Conservation (phyloP, 2,329 filamentous ascomycete species). For the Dactylellina sp. region DNA sequence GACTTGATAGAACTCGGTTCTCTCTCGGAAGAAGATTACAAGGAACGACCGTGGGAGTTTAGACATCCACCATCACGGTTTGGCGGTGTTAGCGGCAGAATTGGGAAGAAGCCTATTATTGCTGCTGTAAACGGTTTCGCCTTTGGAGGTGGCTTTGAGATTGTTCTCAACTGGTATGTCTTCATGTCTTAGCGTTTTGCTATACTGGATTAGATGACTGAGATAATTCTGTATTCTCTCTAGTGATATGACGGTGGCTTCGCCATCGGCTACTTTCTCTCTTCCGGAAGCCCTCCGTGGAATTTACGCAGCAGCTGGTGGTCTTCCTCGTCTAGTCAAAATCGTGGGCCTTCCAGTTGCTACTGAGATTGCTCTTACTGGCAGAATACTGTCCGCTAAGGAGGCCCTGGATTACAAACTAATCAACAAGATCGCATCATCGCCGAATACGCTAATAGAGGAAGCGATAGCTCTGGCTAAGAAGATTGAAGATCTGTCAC, state of each 20-base stretch:
- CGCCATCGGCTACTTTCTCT: conserved; percentile 71
- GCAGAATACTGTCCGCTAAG: conserved; percentile 70
- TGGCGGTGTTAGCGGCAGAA: conserved; percentile 74
- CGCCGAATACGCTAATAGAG: conserved; percentile 67
- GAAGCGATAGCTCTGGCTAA: conserved; percentile 73
- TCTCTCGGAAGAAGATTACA: conserved; percentile 33
- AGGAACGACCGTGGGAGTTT: conserved; percentile 58
- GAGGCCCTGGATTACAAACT: conserved; percentile 76
- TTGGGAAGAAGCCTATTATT: conserved; percentile 79
- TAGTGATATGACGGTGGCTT: conserved; percentile 77
- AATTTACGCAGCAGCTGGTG: conserved; percentile 77
- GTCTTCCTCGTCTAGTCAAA: conserved; percentile 74
- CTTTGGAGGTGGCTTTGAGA: conserved; percentile 81
- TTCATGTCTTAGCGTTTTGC: not conserved
- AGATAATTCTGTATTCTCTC: conserved; percentile 64
- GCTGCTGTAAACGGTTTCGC: conserved; percentile 81
- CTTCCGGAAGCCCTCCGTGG: conserved; percentile 79
- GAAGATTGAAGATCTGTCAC: conserved; percentile 75
- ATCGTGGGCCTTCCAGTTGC: conserved; percentile 77
- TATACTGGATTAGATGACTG: conserved; percentile 2
- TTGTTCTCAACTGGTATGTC: conserved; percentile 65
- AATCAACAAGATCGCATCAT: conserved; percentile 74
- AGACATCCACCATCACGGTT: conserved; percentile 69
- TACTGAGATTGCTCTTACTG: conserved; percentile 77
- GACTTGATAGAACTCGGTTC: conserved; percentile 71